Base-by-base conservation (phyloP, 2,329 filamentous ascomycete species). In the Aureobasidium musti region DNA sequence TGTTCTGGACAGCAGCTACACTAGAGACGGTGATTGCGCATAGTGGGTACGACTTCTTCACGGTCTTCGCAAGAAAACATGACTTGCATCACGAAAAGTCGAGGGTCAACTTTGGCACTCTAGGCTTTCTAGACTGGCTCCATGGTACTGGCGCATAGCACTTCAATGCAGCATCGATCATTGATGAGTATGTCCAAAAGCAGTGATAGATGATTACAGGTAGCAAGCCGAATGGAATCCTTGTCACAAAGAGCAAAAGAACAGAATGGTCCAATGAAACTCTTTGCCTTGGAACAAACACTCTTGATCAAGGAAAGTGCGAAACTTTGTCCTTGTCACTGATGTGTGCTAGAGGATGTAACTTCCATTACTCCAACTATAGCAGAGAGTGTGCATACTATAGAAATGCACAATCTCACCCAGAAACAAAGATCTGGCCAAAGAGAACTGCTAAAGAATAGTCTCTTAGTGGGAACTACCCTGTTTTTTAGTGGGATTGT, bases 21-120 rank as follows among this genome's bases (percentile, higher is more conserved):
- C 6, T 66, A 2, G 67, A 68, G 14, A 66, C 67, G 2, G 63
- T 65, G 10, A 50, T 64, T 28, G 61, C 63, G 8, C 67, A 68
- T 26, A 65, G 61, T 37, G 67, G 67, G 4, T 68, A 63, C 35
- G 67, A 65, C 14, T 45, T 68, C 19, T 68, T 68, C 14, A n/a
- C 13, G 2, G 35, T 45, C 1, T 23, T 56, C 2, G 53, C 59
- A 5, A 39, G 26, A 17, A 57, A 47, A 7, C 67, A 68, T 33
- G 67, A 68, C 19, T 39, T 63, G 63, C 67, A 68, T 41, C 67
- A 68, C 17, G 67, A 66, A 19, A 63, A 49, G 28, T 56, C 47
- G 4, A 63, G 33, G 14, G 53, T 66, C 47, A 68, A 68, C 13
- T 66, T 59, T 39, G 67, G 67, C 2, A 59, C 67, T 7, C 19